Percentiles rank a stretch among this genome's conserved stretches.
These are phyloP conservation scores for Puya raimondii DNA, from an alignment of 176 grass and related monocot genomes.

Conservation along the genomic window DNA sequence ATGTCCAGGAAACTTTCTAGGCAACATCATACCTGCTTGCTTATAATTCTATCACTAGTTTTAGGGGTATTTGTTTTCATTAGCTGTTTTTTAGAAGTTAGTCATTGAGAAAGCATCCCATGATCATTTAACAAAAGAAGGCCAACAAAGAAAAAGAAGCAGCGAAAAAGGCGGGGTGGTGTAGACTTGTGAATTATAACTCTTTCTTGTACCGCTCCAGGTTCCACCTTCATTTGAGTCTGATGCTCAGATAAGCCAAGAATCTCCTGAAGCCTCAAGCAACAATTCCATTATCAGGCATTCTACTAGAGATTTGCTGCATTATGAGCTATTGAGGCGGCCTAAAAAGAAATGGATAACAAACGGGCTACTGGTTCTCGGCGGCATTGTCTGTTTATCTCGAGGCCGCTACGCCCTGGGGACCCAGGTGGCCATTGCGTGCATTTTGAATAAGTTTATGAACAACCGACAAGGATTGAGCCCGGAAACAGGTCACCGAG, in stretches of 20 bases:
- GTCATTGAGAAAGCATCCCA: too few species aligned
- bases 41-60: too few species aligned
- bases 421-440: slow-evolving; percentile 64
- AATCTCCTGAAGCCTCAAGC: background rate
- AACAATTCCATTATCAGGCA: slow-evolving; percentile 7
- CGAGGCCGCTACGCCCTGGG: slow-evolving; percentile 56
- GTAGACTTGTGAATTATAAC: background rate
- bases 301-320: slow-evolving; percentile 18
- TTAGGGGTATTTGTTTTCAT: too few species aligned
- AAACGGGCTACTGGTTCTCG: slow-evolving; percentile 59
- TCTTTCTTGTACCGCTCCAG: slow-evolving; percentile 15
- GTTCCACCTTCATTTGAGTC: slow-evolving; percentile 20
- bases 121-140: too few species aligned
- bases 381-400: slow-evolving; percentile 66
- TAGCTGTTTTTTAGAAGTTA: too few species aligned
- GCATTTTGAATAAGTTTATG: slow-evolving; percentile 65
- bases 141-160: background rate
- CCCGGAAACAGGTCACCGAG: too few species aligned
- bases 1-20: too few species aligned
- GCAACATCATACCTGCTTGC: too few species aligned
- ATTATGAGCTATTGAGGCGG: slow-evolving; percentile 24
- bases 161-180: background rate
- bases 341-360: slow-evolving; percentile 45
- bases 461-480: background rate
- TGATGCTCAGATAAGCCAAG: slow-evolving; percentile 10